A percentile compares a stretch with the other conserved stretches of the same genome.
Evolutionary conservation across 176 grass and related monocot genomes (phyloP).

Genomic region (Cenchrus fungigraminus): DNA sequence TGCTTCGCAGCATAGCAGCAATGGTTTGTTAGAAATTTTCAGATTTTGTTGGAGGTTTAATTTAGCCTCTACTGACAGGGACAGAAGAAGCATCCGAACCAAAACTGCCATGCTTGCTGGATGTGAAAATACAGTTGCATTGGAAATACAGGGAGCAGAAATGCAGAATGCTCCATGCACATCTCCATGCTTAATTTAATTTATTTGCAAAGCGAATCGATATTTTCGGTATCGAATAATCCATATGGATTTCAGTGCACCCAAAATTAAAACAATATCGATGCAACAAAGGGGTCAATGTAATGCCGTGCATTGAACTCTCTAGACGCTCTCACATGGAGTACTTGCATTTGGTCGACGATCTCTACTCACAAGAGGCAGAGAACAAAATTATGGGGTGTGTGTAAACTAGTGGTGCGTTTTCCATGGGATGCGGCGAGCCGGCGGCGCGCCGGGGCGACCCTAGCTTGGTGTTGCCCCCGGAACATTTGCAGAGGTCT

Average conservation of each 20-base stretch:
- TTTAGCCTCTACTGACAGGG: too few relatives aligned
- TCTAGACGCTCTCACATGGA: neutral
- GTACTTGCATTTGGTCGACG: neutral
- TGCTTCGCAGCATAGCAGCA: too few relatives aligned
- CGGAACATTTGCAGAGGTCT: too few relatives aligned
- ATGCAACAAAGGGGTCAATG: neutral
- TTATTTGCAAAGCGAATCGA: neutral
- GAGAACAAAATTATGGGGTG: neutral
- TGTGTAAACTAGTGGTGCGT: neutral
- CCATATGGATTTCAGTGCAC: conserved; percentile 9
- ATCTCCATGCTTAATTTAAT: neutral
- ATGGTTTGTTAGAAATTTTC: neutral
- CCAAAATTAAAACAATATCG: neutral
- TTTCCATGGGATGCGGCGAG: neutral
- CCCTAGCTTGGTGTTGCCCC: neutral
- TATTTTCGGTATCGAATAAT: neutral
- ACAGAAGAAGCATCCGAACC: too few relatives aligned
- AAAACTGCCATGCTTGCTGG: neutral
- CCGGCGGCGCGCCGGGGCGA: neutral
- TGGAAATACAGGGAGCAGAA: neutral
- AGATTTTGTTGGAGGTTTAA: neutral
- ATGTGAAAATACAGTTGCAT: neutral
- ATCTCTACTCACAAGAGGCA: too few relatives aligned
- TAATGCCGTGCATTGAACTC: neutral
- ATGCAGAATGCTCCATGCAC: neutral